Percentiles rank a stretch among this genome's conserved stretches.
Evolutionary conservation across 2,329 filamentous ascomycete genomes (phyloP).

Genomic region (Trichoderma gracile): DNA sequence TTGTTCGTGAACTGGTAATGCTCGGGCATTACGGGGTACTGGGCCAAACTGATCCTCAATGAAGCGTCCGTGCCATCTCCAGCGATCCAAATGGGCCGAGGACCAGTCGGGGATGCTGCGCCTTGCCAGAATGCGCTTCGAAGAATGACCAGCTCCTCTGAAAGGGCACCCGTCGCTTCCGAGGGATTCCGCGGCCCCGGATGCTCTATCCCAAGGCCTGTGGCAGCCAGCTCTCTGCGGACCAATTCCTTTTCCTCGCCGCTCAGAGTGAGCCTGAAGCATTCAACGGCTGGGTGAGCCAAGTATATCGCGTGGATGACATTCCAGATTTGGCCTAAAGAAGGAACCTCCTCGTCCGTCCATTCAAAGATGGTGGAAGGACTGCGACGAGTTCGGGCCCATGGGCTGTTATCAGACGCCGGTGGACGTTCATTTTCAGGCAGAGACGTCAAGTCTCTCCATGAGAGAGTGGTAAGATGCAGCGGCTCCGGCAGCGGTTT

Average conservation of each 20-base stretch:
- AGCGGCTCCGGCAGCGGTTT: conserved; percentile 30
- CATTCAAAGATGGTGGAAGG: conserved; percentile 47
- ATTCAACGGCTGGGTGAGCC: conserved; percentile 28
- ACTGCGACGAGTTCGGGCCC: conserved; percentile 51
- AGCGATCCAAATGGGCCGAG: conserved; percentile 56
- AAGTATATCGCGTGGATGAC: conserved; percentile 51
- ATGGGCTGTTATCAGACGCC: conserved; percentile 42
- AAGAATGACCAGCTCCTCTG: conserved; percentile 41
- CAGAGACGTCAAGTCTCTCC: conserved; percentile 26
- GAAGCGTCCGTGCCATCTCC: conserved; percentile 44
- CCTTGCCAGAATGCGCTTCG: conserved; percentile 65
- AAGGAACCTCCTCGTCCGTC: conserved; percentile 42
- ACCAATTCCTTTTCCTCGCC: conserved; percentile 29
- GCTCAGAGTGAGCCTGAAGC: conserved; percentile 31
- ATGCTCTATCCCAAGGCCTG: conserved; percentile 44
- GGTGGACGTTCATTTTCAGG: conserved; percentile 14
- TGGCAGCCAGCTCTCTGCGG: conserved; percentile 41
- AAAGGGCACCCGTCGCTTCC: not conserved
- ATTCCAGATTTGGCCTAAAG: conserved; percentile 51
- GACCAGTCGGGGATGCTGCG: conserved; percentile 63
- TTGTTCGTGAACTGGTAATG: conserved; percentile 42
- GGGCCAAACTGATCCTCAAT: conserved; percentile 34
- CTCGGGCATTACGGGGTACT: conserved; percentile 23
- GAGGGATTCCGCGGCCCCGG: conserved; percentile 38
- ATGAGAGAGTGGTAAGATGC: conserved; percentile 30